A percentile compares a stretch with the other conserved stretches of the same genome.
Conservation (phyloP, 2,329 filamentous ascomycete genomes). For the Neofusicoccum cordaticola region DNA sequence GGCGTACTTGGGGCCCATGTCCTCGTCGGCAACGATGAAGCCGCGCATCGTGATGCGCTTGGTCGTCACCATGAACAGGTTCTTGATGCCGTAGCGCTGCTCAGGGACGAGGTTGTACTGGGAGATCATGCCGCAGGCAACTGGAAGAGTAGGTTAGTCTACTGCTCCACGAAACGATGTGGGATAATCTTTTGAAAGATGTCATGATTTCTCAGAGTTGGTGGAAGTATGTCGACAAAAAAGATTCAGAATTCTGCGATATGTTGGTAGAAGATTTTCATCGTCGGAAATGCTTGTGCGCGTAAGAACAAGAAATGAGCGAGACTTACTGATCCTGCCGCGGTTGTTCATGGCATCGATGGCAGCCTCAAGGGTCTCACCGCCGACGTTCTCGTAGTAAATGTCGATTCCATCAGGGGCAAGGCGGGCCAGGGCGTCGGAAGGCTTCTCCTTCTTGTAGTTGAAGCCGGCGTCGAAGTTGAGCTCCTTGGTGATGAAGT, state of each 20-base stretch:
- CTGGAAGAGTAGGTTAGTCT: constrained; percentile 21
- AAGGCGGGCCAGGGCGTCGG: constrained; percentile 65
- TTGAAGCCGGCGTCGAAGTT: constrained; percentile 76
- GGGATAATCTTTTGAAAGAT: not conserved
- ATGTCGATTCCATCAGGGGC: constrained; percentile 78
- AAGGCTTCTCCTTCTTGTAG: constrained; percentile 78
- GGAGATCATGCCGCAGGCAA: constrained; percentile 64
- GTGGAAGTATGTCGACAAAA: not conserved
- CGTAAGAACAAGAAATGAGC: not conserved
- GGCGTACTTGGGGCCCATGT: constrained; percentile 64
- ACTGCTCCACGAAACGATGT: not conserved
- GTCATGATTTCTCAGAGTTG: not conserved
- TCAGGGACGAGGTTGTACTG: constrained; percentile 66
- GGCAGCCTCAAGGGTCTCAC: constrained; percentile 69
- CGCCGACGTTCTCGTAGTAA: constrained; percentile 79
- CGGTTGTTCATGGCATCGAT: constrained; percentile 61
- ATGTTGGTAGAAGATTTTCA: not conserved
- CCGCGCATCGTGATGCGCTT: constrained; percentile 71
- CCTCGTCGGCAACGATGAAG: constrained; percentile 67
- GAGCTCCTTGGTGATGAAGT: constrained; percentile 68
- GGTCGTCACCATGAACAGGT: constrained; percentile 61
- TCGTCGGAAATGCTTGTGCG: not conserved
- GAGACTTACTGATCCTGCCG: constrained; percentile 63
- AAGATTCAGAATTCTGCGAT: not conserved
- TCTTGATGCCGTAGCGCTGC: constrained; percentile 65